Evolutionary conservation across 2,329 filamentous ascomycete genomes (phyloP).

Genomic region (Uncinocarpus reesii): DNA sequence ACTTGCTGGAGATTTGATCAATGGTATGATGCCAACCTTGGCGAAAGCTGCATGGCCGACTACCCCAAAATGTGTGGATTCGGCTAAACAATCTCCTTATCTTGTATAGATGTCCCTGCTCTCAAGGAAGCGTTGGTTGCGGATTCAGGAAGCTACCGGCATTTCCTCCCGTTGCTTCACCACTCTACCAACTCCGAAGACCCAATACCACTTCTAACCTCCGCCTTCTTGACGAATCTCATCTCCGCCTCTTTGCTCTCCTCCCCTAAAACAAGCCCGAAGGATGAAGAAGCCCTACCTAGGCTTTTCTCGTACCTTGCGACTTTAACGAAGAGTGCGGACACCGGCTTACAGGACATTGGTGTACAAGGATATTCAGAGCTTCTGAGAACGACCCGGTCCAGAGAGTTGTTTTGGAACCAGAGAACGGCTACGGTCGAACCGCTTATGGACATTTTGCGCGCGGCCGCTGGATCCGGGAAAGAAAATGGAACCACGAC

Average conservation of each 20-base stretch:
- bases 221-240: slow-evolving; percentile 72
- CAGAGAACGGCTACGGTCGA: slow-evolving; percentile 74
- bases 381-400: slow-evolving; percentile 62
- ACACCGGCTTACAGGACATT: slow-evolving; percentile 88
- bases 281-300: slow-evolving; percentile 67
- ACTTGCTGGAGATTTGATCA: slow-evolving; percentile 73
- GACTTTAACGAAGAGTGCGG: slow-evolving; percentile 68
- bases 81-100: neutral
- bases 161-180: slow-evolving; percentile 73
- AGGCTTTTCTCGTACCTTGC: slow-evolving; percentile 79
- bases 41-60: too few species aligned
- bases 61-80: too few species aligned
- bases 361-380: slow-evolving; percentile 85
- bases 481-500: slow-evolving; percentile 56
- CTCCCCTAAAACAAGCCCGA: slow-evolving; percentile 48
- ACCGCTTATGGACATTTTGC: slow-evolving; percentile 72
- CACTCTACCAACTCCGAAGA: slow-evolving; percentile 76
- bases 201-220: slow-evolving; percentile 78
- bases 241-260: slow-evolving; percentile 55
- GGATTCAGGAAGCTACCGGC: slow-evolving; percentile 59
- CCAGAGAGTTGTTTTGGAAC: slow-evolving; percentile 80
- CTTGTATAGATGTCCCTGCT: slow-evolving; percentile 58
- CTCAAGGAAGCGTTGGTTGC: slow-evolving; percentile 67
- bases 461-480: slow-evolving; percentile 60
- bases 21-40: too few species aligned